Base-by-base conservation (phyloP, 768 basidiomycete species). In the Cyathus striatus region DNA sequence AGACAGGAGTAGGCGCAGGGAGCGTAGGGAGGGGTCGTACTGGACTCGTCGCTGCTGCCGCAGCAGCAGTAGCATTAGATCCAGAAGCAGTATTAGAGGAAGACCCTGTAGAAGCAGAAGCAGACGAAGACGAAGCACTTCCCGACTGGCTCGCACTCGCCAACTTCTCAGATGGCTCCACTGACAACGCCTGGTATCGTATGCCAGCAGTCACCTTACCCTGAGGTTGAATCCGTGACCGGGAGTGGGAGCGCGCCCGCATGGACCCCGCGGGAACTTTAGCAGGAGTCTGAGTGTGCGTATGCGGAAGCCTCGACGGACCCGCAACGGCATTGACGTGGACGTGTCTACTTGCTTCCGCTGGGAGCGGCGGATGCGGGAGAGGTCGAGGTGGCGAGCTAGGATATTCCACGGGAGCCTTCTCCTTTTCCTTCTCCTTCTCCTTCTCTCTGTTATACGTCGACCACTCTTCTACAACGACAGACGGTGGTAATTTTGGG, bases 141-240 rank as follows among this genome's bases (percentile, higher is more conserved):
- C n/a, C n/a, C n/a, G n/a, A n/a, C n/a, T n/a, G n/a, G n/a, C n/a
- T n/a, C n/a, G n/a, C n/a, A n/a, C n/a, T n/a, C n/a, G n/a, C n/a
- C n/a, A n/a, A n/a, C n/a, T n/a, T n/a, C n/a, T n/a, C n/a, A n/a
- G 44, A 24, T 4, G 46, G 50, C 37, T 58, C 56, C 3, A 58
- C 56, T 6, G 55, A 49, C 42, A 61, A 45, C 10, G 63, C 44
- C 37, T 60, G 63, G 42, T 59, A 58, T 18, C 55, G 52, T 44
- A 60, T 58, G n/a, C 50, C 53, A 1, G 59, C 39, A 17, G 50
- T 52, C 32, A 41, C 20, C 17, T 49, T 48, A 23, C 51, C 51
- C 10, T 38, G 48, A 41, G 5, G 40, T 43, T 13, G 50, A 39
- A 37, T 53, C 52, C 7, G 46, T 38, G 48, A 58, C 48, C 9